Percentiles rank a stretch among this genome's conserved stretches.
These are phyloP conservation scores for Pseudogymnoascus sp. DNA, from an alignment of 2,329 filamentous ascomycete genomes.

Conservation along the genomic window DNA sequence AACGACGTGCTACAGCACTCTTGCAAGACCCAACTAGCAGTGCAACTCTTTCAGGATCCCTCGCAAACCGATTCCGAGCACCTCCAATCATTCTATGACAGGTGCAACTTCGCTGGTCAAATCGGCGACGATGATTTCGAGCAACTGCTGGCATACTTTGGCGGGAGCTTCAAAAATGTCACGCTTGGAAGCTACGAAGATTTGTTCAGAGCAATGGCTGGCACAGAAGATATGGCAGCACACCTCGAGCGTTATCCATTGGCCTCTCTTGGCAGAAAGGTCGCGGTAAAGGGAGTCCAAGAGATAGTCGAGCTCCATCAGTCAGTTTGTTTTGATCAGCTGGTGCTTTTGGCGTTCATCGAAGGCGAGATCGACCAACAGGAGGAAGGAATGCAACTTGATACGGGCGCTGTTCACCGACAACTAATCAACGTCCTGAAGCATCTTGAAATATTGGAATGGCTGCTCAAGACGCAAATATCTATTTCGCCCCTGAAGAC, in stretches of 20 bases:
- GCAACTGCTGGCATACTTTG: slow-evolving; percentile 60
- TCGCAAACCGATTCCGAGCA: slow-evolving; percentile 62
- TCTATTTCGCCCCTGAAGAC: slow-evolving; percentile 38
- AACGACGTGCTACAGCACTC: slow-evolving; percentile 60
- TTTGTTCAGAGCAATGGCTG: slow-evolving; percentile 41
- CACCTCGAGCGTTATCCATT: slow-evolving; percentile 35
- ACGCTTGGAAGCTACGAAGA: slow-evolving; percentile 46
- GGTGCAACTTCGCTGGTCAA: slow-evolving; percentile 67
- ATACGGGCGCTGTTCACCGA: slow-evolving; percentile 65
- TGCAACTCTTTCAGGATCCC: slow-evolving; percentile 67
- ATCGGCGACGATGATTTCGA: slow-evolving; percentile 76
- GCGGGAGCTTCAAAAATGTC: slow-evolving; percentile 54
- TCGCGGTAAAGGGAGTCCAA: slow-evolving; percentile 68
- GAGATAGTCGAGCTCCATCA: slow-evolving; percentile 68
- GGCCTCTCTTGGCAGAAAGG: slow-evolving; percentile 67
- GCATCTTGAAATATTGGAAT: slow-evolving; percentile 64
- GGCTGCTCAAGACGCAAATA: slow-evolving; percentile 55
- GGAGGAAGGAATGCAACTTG: slow-evolving; percentile 56
- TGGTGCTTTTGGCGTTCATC: slow-evolving; percentile 79
- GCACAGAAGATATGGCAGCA: slow-evolving; percentile 29
- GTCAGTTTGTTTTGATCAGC: slow-evolving; percentile 69
- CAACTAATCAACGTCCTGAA: slow-evolving; percentile 62
- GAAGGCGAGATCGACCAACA: slow-evolving; percentile 71
- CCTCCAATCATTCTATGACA: slow-evolving; percentile 70
- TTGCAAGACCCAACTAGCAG: slow-evolving; percentile 57